Base-by-base conservation (phyloP, 192 early-diverging fungal genomes). In the Podila epigama region DNA sequence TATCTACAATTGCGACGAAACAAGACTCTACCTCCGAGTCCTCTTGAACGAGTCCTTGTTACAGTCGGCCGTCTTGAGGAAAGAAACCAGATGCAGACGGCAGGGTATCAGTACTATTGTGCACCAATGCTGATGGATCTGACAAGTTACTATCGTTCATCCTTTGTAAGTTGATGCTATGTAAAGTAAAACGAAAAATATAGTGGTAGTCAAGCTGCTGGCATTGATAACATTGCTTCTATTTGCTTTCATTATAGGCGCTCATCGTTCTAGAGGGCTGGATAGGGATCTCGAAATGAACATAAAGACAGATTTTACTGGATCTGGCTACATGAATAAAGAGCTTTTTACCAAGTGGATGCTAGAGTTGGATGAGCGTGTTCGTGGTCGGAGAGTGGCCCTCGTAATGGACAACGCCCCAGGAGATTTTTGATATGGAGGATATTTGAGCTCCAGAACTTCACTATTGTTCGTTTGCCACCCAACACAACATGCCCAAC, bases 401-500 rank as follows among this genome's bases (percentile, higher is more conserved):
- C n/a, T n/a, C n/a, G n/a, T n/a, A n/a, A n/a, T n/a, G n/a, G n/a
- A n/a, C n/a, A n/a, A n/a, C n/a, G n/a, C n/a, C n/a, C n/a, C n/a
- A n/a, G n/a, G n/a, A n/a, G n/a, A n/a, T n/a, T n/a, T n/a, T n/a
- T n/a, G n/a, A n/a, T n/a, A n/a, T n/a, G n/a, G n/a, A n/a, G n/a
- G n/a, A n/a, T n/a, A n/a, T n/a, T n/a, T n/a, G n/a, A n/a, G n/a
- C n/a, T n/a, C n/a, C n/a, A n/a, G 25, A 50, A 50, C 44, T 20
- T 50, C 44, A 50, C 44, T 50, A 20, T 50, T 50, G 18, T 8
- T 50, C 44, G 44, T 50, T 50, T 50, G 44, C 44, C 44, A 50
- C 44, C 44, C 4, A 50, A 50, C 15, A 50, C 44, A 50, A 15
- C 44, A 9, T 50, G 44, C 44, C 44, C 44, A 50, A 50, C 44